Percentiles rank a stretch among this genome's conserved stretches.
These are phyloP conservation scores for Rubia yunnanensis DNA, from an alignment of 257 asterid species.

Conservation along the genomic window DNA sequence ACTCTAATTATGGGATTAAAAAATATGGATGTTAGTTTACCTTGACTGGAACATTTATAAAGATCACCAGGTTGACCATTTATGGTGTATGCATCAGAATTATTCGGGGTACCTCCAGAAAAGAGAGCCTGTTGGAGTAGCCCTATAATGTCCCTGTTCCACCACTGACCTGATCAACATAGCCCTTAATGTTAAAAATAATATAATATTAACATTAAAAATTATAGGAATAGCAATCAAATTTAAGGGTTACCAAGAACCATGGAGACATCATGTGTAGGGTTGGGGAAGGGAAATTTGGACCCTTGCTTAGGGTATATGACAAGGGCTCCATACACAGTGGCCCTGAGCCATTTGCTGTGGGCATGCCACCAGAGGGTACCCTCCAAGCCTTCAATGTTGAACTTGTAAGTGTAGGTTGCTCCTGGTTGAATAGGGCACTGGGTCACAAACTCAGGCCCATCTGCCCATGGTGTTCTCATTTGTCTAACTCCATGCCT, in stretches of 20 bases:
- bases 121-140: slow-evolving; percentile 24
- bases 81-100: slow-evolving; percentile 35
- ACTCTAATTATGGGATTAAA: too few species aligned
- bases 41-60: slow-evolving; percentile 27
- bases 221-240: background rate
- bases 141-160: slow-evolving; percentile 21
- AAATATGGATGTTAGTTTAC: background rate
- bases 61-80: slow-evolving; percentile 41
- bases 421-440: slow-evolving; percentile 26
- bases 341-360: slow-evolving; percentile 28
- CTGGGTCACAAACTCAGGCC: slow-evolving; percentile 24
- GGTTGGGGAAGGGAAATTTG: slow-evolving; percentile 41
- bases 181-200: background rate
- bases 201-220: background rate
- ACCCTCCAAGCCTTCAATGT: slow-evolving; percentile 21
- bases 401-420: slow-evolving; percentile 22
- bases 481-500: slow-evolving; percentile 26
- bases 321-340: slow-evolving; percentile 50
- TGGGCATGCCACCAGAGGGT: slow-evolving; percentile 33
- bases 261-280: slow-evolving; percentile 49
- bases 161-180: slow-evolving; percentile 30
- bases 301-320: slow-evolving; percentile 42
- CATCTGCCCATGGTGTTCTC: slow-evolving; percentile 31
- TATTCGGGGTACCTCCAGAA: slow-evolving; percentile 29
- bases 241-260: slow-evolving; percentile 42